phyloP scores from a whole-genome alignment of 176 grass and related monocot species.

The Avena atlantica region DNA sequence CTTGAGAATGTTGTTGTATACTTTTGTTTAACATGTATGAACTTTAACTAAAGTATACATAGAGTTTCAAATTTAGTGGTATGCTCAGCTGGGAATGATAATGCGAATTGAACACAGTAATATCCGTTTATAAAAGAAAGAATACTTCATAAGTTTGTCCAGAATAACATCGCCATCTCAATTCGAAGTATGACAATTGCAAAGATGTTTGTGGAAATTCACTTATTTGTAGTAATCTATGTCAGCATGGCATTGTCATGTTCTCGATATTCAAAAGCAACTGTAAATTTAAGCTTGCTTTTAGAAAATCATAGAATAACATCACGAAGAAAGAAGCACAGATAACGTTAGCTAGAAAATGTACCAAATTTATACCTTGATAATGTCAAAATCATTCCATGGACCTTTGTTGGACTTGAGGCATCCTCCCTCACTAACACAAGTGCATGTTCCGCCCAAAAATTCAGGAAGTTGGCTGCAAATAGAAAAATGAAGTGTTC shows the following conservation, averaged over 20 bases:
- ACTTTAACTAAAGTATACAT: background rate
- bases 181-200: background rate
- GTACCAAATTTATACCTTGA: constrained; percentile 63
- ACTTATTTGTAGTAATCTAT: background rate
- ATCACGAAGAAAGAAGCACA: background rate
- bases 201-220: background rate
- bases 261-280: constrained; percentile 12
- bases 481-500: constrained; percentile 22
- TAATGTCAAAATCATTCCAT: constrained; percentile 86
- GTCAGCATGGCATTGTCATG: constrained; percentile 17
- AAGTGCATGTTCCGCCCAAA: constrained; percentile 85
- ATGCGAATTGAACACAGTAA: background rate
- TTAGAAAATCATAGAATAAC: background rate
- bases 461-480: constrained; percentile 93
- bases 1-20: constrained; percentile 6
- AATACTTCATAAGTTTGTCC: background rate
- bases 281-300: constrained; percentile 27
- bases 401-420: constrained; percentile 93
- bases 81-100: background rate
- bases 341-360: background rate
- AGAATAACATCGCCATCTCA: background rate
- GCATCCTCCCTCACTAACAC: constrained; percentile 71
- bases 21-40: constrained; percentile 1
- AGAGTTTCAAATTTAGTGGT: constrained; percentile 5
- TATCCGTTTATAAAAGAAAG: background rate